Evolutionary conservation across 257 asterid species (phyloP).

Genomic region (Knoxia roxburghii): DNA sequence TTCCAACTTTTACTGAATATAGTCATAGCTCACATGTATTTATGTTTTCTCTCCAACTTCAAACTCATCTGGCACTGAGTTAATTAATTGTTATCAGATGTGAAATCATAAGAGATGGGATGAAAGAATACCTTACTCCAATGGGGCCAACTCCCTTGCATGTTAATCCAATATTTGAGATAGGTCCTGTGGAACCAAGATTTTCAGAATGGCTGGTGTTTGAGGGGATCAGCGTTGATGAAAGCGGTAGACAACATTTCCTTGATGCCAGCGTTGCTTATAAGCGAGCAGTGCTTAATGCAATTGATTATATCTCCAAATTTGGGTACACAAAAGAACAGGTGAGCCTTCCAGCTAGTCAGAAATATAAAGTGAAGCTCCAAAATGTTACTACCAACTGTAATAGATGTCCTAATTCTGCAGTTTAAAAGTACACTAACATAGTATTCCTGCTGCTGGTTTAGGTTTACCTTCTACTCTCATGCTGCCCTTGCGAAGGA

Average conservation of each 20-base stretch:
- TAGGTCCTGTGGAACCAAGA: conserved; percentile 87
- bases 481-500: conserved; percentile 99
- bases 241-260: conserved; percentile 81
- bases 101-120: conserved; percentile 83
- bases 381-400: not conserved
- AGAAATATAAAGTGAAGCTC: not conserved
- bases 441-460: conserved; percentile 10
- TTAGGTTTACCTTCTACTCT: conserved; percentile 80
- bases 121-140: conserved; percentile 92
- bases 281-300: conserved; percentile 93
- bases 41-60: not conserved
- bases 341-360: conserved; percentile 28
- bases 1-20: not conserved
- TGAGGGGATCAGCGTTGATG: conserved; percentile 96
- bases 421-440: not conserved
- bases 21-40: not conserved
- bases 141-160: conserved; percentile 91
- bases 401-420: not conserved
- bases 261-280: conserved; percentile 85
- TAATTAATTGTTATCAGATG: conserved; percentile 40
- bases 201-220: conserved; percentile 95
- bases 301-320: conserved; percentile 72
- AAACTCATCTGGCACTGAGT: not conserved
- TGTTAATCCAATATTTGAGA: conserved; percentile 92
- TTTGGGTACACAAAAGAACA: conserved; percentile 96